Evolutionary conservation across 75 land plant species (phyloP), one percentile per base, ranked within the genome.

Genomic region (Selaginella moellendorffii): DNA sequence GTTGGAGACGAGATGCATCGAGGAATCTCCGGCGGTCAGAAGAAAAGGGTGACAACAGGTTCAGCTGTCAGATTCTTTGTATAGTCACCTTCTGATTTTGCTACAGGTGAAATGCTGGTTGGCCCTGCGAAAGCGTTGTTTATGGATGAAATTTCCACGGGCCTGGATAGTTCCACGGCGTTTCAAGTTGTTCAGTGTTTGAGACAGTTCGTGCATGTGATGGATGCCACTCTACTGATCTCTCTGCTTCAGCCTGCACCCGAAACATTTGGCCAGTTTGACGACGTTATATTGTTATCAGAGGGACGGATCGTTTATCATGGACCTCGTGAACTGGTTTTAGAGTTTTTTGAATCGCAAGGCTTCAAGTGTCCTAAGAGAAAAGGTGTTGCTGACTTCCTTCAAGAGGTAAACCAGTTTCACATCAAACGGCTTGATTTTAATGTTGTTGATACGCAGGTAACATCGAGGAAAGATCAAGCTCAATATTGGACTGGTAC

Each of bases 241-340:
- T 88, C 90, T 25, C 78, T 88, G 52, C 71, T 88, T 42, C 95
- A 88, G 78, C 95, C 95, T 28, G 84, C 83, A 69, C 95, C 95
- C 12, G 95, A 88, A 65, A 85, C 95, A 0, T 85, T 62, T 62
- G 85, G 85, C 58, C 52, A 85, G 31, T 88, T 88, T 76, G 95
- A 88, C 73, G 95, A 88, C 65, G 67, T 88, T 52, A 81, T 88
- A 71, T 83, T 88, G 26, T 53, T 88, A 18, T 80, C 80, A 9
- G 78, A 76, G 30, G 78, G 78, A 23, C 66, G 72, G 53, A 67
- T 67, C 24, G 66, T 72, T 25, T 76, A 76, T 68, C 78, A 76
- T 24, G 78, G 78, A 14, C 78, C 78, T 24, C 63, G 74, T 1
- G 62, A 71, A 22, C 29, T 67, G 10, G 62, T 63, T 2, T 53